These are phyloP conservation scores for Penicillium argentinense DNA, from an alignment of 495 filamentous ascomycete species.

Conservation along the genomic window DNA sequence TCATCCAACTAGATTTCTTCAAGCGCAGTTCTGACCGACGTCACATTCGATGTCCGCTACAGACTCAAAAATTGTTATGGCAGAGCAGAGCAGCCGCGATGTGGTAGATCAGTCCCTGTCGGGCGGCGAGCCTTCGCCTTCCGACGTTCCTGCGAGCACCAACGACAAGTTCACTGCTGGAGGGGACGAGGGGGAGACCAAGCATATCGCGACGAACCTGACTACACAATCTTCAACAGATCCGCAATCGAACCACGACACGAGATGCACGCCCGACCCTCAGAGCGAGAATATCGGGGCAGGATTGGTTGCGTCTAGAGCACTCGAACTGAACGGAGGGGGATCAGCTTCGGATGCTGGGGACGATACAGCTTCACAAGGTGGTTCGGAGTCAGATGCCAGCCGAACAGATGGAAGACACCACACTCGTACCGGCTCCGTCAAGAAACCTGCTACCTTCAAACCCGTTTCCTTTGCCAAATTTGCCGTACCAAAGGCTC, in stretches of 20 bases:
- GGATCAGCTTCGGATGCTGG: conserved; percentile 43
- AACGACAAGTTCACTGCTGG: conserved; percentile 54
- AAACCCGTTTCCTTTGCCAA: conserved; percentile 96
- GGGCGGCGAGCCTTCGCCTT: conserved; percentile 69
- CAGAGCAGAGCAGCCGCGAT: conserved; percentile 74
- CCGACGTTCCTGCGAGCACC: conserved; percentile 69
- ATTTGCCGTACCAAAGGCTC: conserved; percentile 51
- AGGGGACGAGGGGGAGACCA: conserved; percentile 54
- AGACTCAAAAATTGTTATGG: conserved; percentile 75
- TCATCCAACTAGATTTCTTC: conserved; percentile 7
- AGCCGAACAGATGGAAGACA: conserved; percentile 56
- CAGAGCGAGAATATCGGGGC: conserved; percentile 24
- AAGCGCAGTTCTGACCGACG: conserved; percentile 38
- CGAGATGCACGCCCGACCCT: conserved; percentile 14
- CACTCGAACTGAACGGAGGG: conserved; percentile 46
- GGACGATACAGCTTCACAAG: conserved; percentile 46
- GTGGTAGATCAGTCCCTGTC: conserved; percentile 77
- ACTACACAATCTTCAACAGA: conserved; percentile 28
- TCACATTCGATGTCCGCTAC: conserved; percentile 28
- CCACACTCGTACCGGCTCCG: conserved; percentile 65
- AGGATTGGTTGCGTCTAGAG: conserved; percentile 39
- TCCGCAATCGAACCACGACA: conserved; percentile 28
- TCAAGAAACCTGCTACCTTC: conserved; percentile 85
- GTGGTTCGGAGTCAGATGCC: conserved; percentile 50
- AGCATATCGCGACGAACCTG: conserved; percentile 38